Percentiles rank a stretch among this genome's conserved stretches.
Conservation (phyloP, 106 monocot species). For the Amphibolis antarctica region DNA sequence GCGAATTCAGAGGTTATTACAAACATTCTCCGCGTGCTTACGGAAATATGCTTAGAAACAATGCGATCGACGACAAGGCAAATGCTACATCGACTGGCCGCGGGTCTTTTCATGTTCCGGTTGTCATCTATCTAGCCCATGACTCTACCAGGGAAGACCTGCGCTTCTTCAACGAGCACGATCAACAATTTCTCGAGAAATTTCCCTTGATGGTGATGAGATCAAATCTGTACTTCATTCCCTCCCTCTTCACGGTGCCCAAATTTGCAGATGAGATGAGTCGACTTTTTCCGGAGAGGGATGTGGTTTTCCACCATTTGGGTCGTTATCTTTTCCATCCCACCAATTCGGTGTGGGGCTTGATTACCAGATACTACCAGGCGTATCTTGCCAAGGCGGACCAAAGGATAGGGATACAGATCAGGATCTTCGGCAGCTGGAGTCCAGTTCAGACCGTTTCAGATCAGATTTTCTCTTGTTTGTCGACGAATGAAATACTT, state of each 20-base stretch:
- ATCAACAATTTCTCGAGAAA: conserved; percentile 37
- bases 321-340: conserved; percentile 44
- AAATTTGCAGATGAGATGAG: conserved; percentile 41
- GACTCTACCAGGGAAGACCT: conserved; percentile 42
- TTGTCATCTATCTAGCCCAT: no score
- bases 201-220: conserved; percentile 63
- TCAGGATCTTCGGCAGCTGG: conserved; percentile 9
- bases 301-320: conserved; percentile 76
- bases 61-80: neutral
- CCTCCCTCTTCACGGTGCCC: conserved; percentile 55
- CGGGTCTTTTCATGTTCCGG: conserved; percentile 29
- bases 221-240: conserved; percentile 72
- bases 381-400: conserved; percentile 46
- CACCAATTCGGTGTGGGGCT: conserved; percentile 15
- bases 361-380: conserved; percentile 24
- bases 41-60: conserved; percentile 45
- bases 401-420: conserved; percentile 36
- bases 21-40: conserved; percentile 31
- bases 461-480: conserved; percentile 14
- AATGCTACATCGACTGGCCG: neutral
- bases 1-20: conserved; percentile 18
- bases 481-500: conserved; percentile 5
- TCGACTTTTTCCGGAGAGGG: conserved; percentile 56
- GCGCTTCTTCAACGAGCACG: conserved; percentile 68
- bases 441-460: conserved; percentile 3